phyloP scores from a whole-genome alignment of 192 early-diverging fungal genomes.

The Lunasporangiospora selenospora region DNA sequence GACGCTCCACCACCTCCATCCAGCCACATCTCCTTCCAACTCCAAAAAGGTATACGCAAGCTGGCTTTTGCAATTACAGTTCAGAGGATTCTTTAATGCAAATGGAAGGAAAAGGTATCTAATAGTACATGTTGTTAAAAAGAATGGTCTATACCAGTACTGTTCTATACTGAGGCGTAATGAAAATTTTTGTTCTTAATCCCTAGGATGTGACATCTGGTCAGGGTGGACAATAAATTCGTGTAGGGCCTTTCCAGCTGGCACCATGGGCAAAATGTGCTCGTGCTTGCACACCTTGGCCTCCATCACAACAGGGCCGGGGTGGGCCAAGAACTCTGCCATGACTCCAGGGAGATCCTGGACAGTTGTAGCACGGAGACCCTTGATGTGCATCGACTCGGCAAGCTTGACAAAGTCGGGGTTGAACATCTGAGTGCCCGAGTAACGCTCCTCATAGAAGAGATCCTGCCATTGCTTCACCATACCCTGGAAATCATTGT shows the following conservation, averaged over 20 bases:
- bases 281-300: slow-evolving; percentile 90
- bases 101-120: too few relatives aligned
- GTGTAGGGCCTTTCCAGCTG: slow-evolving; percentile 91
- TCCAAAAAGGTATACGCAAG: too few relatives aligned
- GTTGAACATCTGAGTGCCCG: slow-evolving; percentile 93
- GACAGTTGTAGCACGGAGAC: slow-evolving; percentile 81
- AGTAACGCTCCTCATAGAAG: slow-evolving; percentile 97
- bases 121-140: too few relatives aligned
- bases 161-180: too few relatives aligned
- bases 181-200: too few relatives aligned
- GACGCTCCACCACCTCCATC: too few relatives aligned
- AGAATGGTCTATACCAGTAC: too few relatives aligned
- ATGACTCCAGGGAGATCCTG: slow-evolving; percentile 88
- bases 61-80: too few relatives aligned
- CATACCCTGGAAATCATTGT: slow-evolving; percentile 99
- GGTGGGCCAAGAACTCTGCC: slow-evolving; percentile 86
- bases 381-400: slow-evolving; percentile 92
- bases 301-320: slow-evolving; percentile 92
- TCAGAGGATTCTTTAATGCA: too few relatives aligned
- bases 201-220: slow-evolving; percentile 10
- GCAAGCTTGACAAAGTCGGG: slow-evolving; percentile 99
- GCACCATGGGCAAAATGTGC: slow-evolving; percentile 97
- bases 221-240: slow-evolving; percentile 79
- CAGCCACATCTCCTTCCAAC: too few relatives aligned
- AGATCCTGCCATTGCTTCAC: slow-evolving; percentile 95